A percentile compares a stretch with the other conserved stretches of the same genome.
These are phyloP conservation scores for Alopecurus myosuroides DNA, from an alignment of 176 grass and related monocot species.

Conservation along the genomic window DNA sequence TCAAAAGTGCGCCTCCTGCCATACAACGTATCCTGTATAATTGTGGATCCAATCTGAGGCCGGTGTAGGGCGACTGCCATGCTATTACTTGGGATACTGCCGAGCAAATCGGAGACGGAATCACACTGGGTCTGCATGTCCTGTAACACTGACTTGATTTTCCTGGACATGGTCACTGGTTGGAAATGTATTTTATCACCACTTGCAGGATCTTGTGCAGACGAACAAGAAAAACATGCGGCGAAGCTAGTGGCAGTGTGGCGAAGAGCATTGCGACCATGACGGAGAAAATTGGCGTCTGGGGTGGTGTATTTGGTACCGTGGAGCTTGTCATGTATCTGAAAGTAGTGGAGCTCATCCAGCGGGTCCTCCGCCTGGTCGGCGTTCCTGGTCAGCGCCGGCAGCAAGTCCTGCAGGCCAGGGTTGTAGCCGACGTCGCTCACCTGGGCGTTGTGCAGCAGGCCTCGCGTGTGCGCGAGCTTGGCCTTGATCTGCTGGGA, in stretches of 20 bases:
- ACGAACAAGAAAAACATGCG: background rate
- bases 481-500: too few species aligned
- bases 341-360: too few species aligned
- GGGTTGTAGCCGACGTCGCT: too few species aligned
- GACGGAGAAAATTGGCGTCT: too few species aligned
- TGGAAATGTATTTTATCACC: background rate
- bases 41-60: background rate
- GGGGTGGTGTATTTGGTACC: too few species aligned
- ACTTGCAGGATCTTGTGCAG: background rate
- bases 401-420: too few species aligned
- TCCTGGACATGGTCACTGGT: background rate
- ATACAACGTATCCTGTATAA: background rate
- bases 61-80: rapidly evolving
- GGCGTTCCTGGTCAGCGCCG: too few species aligned
- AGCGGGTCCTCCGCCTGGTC: too few species aligned
- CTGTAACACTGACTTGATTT: background rate
- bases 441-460: too few species aligned
- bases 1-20: background rate
- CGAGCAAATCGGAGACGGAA: background rate
- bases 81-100: background rate
- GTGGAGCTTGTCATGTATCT: too few species aligned
- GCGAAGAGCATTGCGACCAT: too few species aligned
- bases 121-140: background rate
- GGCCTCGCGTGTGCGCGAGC: too few species aligned
- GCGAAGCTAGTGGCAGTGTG: rapidly evolving